Conservation (phyloP, 768 basidiomycete genomes). For the Leccinum arenicola region DNA sequence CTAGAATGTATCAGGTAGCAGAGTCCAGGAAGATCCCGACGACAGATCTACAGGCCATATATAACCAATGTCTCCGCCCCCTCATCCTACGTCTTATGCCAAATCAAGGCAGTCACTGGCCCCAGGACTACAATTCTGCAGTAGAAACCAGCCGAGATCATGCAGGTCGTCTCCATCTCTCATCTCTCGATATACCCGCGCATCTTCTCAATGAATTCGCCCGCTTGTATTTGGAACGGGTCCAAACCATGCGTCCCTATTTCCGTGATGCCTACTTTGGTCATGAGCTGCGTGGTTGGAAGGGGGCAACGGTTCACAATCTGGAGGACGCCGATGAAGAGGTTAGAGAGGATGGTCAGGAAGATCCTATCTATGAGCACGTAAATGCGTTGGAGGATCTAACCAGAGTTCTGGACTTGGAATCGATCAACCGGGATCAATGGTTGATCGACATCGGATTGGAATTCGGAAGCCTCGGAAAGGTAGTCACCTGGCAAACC, state of each 20-base stretch:
- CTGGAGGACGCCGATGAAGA: neutral
- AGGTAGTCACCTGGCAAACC: neutral
- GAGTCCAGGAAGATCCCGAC: neutral
- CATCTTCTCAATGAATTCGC: neutral
- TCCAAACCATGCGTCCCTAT: neutral
- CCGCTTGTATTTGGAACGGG: neutral
- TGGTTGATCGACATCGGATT: constrained; percentile 2
- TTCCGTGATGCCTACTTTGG: constrained; percentile 11
- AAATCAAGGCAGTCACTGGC: constrained; percentile 1
- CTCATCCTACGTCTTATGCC: neutral
- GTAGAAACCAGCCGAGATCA: neutral
- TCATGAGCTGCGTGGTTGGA: constrained; percentile 13
- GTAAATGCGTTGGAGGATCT: neutral
- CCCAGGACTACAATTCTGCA: neutral
- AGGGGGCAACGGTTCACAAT: constrained; percentile 2
- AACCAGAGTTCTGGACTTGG: neutral
- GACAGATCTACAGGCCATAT: neutral
- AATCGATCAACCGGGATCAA: neutral
- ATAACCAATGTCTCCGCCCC: neutral
- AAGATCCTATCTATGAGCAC: neutral
- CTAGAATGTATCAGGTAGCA: neutral
- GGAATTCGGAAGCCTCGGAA: neutral
- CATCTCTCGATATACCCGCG: neutral
- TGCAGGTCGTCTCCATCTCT: neutral
- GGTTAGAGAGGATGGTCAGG: too few species aligned